Evolutionary conservation across 768 basidiomycete species (phyloP).

Genomic region (Podaxis rugospora): DNA sequence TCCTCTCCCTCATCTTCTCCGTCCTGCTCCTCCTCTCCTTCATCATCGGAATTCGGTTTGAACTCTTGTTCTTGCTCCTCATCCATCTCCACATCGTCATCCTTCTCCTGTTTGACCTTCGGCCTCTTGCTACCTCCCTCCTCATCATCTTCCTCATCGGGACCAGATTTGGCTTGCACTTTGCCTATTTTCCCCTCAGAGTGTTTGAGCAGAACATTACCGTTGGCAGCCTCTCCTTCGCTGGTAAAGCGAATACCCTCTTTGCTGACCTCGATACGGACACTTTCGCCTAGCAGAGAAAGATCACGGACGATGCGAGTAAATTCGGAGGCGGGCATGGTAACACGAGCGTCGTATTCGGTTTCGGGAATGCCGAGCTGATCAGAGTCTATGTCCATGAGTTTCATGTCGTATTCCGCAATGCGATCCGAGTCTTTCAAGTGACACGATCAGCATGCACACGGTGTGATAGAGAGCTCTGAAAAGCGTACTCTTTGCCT

Average conservation of each 20-base stretch:
- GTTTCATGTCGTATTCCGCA: constrained; percentile 98
- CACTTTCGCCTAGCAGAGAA: constrained; percentile 84
- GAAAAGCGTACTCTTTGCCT: constrained; percentile 70
- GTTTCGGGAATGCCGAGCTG: constrained; percentile 95
- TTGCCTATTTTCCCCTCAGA: constrained; percentile 49
- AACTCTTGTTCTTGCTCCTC: constrained; percentile 28
- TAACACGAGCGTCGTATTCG: constrained; percentile 90
- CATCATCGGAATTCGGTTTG: constrained; percentile 50
- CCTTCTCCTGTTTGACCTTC: constrained; percentile 42
- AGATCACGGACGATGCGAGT: constrained; percentile 91
- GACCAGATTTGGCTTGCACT: constrained; percentile 32
- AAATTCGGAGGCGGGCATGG: constrained; percentile 85
- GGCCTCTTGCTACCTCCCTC: constrained; percentile 36
- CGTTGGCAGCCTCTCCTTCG: constrained; percentile 94
- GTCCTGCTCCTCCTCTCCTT: constrained; percentile 50
- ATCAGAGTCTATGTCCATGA: constrained; percentile 99
- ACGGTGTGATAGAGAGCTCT: background rate
- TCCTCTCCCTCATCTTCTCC: constrained; percentile 48
- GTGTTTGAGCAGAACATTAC: constrained; percentile 79
- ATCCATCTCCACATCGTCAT: constrained; percentile 42
- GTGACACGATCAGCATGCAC: constrained; percentile 3
- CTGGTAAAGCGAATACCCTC: constrained; percentile 91
- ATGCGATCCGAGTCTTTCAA: constrained; percentile 81
- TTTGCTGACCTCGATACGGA: constrained; percentile 93
- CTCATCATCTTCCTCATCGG: constrained; percentile 35